These are phyloP conservation scores for Erysimum cheiranthoides DNA, from an alignment of 345 rosid genomes.

Conservation along the genomic window DNA sequence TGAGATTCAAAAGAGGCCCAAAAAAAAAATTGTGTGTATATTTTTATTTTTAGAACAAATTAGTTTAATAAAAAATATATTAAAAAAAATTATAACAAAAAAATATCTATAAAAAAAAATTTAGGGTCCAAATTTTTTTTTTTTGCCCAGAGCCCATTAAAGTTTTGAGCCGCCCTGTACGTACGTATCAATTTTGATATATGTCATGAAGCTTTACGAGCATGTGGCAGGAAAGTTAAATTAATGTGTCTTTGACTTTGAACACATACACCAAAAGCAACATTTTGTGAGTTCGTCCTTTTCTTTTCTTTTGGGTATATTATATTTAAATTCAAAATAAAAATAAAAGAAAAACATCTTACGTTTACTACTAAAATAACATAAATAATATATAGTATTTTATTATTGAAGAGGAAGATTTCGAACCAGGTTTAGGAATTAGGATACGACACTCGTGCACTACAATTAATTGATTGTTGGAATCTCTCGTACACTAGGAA, in stretches of 20 bases:
- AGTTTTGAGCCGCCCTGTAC: too few relatives aligned
- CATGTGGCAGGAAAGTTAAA: conserved; percentile 33
- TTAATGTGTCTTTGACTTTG: conserved; percentile 40
- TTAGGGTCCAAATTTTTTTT: too few relatives aligned
- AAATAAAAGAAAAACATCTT: background rate
- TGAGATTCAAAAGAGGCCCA: too few relatives aligned
- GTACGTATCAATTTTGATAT: background rate
- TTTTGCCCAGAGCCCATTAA: too few relatives aligned
- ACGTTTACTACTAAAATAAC: conserved; percentile 4
- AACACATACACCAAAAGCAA: conserved; percentile 23
- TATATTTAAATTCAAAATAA: background rate
- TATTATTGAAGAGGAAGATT: background rate
- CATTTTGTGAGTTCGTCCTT: conserved; percentile 16
- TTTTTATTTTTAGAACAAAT: too few relatives aligned
- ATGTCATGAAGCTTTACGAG: background rate
- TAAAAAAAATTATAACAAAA: too few relatives aligned
- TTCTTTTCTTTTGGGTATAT: background rate
- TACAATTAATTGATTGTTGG: background rate
- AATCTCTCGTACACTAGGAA: background rate
- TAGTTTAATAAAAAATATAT: too few relatives aligned
- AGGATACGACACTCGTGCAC: conserved; percentile 42
- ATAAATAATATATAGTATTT: background rate
- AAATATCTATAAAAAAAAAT: too few relatives aligned
- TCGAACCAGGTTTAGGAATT: conserved; percentile 29
- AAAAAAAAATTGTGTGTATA: too few relatives aligned